Conservation (phyloP, 192 early-diverging fungal genomes). For the Podila horticola region DNA sequence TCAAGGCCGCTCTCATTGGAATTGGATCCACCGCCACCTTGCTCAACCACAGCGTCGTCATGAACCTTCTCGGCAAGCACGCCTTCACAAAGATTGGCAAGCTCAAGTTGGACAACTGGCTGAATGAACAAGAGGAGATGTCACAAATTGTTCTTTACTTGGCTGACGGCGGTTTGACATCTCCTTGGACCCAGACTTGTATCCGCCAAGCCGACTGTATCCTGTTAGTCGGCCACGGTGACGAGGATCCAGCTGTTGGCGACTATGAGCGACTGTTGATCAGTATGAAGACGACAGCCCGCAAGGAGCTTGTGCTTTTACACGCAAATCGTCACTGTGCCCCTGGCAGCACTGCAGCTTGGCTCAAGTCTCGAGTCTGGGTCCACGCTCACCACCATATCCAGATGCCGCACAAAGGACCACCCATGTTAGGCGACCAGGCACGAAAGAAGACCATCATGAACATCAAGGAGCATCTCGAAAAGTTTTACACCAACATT, state of each 20-base stretch:
- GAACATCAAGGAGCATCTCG: constrained; percentile 71
- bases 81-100: constrained; percentile 92
- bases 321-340: constrained; percentile 80
- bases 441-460: constrained; percentile 64
- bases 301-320: constrained; percentile 96
- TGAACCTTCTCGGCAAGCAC: constrained; percentile 86
- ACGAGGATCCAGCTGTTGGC: constrained; percentile 88
- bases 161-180: constrained; percentile 90
- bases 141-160: constrained; percentile 92
- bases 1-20: constrained; percentile 75
- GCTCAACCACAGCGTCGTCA: constrained; percentile 85
- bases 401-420: constrained; percentile 71
- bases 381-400: constrained; percentile 98
- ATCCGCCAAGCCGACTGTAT: constrained; percentile 98
- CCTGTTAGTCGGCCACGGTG: constrained; percentile 91
- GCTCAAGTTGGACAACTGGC: constrained; percentile 92
- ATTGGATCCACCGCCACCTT: constrained; percentile 79
- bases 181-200: constrained; percentile 95
- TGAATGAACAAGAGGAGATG: constrained; percentile 93
- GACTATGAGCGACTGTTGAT: constrained; percentile 93
- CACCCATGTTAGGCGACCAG: constrained; percentile 51
- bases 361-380: constrained; percentile 89
- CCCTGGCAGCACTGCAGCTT: constrained; percentile 87
- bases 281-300: constrained; percentile 95
- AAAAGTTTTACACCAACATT: constrained; percentile 69